Conservation (phyloP, 345 rosid species). For the Linum usitatissimum region DNA sequence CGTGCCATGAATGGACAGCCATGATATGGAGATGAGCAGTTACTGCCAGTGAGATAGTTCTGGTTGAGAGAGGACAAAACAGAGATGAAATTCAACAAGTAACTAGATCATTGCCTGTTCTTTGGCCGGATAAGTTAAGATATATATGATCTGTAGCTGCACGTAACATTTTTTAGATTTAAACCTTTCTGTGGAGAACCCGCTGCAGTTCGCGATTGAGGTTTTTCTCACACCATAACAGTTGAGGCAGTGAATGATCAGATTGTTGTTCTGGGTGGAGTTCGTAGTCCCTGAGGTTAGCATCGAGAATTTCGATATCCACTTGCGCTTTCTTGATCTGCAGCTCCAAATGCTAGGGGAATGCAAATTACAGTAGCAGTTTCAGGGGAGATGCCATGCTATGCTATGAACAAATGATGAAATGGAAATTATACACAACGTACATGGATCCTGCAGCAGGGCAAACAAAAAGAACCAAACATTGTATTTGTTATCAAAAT, state of each 20-base stretch:
- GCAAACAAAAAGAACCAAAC: not conserved
- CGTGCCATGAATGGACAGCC: not conserved
- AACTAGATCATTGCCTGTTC: not conserved
- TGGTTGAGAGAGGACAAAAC: not conserved
- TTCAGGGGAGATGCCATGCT: not conserved
- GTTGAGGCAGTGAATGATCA: not conserved
- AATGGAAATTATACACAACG: constrained; percentile 1
- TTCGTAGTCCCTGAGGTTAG: not conserved
- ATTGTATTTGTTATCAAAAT: no score
- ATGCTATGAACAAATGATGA: not conserved
- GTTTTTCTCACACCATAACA: not conserved
- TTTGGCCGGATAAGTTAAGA: no score
- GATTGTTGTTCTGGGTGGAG: not conserved
- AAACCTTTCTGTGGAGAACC: not conserved
- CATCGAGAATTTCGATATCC: constrained; percentile 8
- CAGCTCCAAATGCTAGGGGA: constrained; percentile 12
- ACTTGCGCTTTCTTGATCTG: constrained; percentile 1
- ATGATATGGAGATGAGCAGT: not conserved
- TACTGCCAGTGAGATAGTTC: not conserved
- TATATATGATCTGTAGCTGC: no score
- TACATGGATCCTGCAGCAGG: constrained; percentile 12
- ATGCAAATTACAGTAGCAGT: not conserved
- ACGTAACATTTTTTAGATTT: no score
- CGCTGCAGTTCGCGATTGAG: not conserved
- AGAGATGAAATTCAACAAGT: not conserved